Conservation (phyloP, 495 filamentous ascomycete species). For the Pseudomonodictys pantanalensis region DNA sequence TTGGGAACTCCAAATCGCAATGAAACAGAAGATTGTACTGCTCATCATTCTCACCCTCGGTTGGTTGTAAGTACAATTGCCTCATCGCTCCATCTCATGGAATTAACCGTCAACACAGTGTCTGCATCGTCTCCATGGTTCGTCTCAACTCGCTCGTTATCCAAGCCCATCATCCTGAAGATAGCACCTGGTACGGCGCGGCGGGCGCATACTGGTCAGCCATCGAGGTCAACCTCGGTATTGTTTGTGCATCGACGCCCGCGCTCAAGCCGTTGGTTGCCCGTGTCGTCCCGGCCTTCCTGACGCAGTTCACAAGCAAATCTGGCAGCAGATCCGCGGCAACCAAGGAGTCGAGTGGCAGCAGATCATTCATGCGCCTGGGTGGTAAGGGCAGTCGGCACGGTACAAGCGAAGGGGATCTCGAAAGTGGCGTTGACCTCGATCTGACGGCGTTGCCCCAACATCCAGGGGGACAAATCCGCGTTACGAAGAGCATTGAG, state of each 20-base stretch:
- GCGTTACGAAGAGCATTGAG: too few relatives aligned
- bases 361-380: not conserved
- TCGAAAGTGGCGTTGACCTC: too few relatives aligned
- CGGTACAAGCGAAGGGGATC: too few relatives aligned
- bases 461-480: too few relatives aligned
- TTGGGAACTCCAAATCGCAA: constrained; percentile 9
- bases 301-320: not conserved
- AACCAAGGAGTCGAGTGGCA: not conserved
- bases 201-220: constrained; percentile 10
- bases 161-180: constrained; percentile 1
- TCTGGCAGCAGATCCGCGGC: not conserved
- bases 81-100: not conserved
- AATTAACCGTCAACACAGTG: not conserved
- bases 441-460: too few relatives aligned
- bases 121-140: constrained; percentile 13
- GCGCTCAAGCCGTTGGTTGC: constrained; percentile 16
- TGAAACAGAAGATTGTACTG: constrained; percentile 11
- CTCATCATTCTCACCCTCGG: constrained; percentile 10
- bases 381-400: too few relatives aligned
- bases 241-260: constrained; percentile 12
- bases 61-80: constrained; percentile 12
- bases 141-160: constrained; percentile 3
- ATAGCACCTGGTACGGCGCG: constrained; percentile 5
- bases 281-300: constrained; percentile 1
- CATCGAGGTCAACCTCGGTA: constrained; percentile 15